Base-by-base conservation (phyloP, 2,329 filamentous ascomycete genomes). In the Nigrograna mackinnonii region DNA sequence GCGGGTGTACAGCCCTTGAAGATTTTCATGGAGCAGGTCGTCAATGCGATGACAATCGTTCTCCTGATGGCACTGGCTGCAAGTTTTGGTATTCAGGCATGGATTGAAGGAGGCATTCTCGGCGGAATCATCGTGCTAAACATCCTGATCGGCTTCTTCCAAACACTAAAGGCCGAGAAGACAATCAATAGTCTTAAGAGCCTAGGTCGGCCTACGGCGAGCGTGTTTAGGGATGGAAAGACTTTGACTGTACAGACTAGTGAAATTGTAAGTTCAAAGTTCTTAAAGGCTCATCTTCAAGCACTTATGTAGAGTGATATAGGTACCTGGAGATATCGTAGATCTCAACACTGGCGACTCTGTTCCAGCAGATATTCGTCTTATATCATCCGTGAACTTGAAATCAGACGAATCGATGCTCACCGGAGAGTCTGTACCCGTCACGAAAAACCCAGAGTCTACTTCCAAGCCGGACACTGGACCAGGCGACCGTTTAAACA, bases 31-130 rank as follows among this genome's bases (percentile, higher is more conserved):
- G 84, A 85, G 57, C 87, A 91, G 63, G 68, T 89, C 16, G 81
- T 84, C 63, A 91, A 91, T 74, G 86, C 87, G 43, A 90, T 91
- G 87, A 87, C 87, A 54, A 66, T 88, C 63, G 84, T 72, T 4
- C 62, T 76, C 13, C 69, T 76, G 22, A 54, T 76, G 41, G 73
- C 71, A 22, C 75, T 76, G 73, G 70, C 65, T 17, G 72, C 76
- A 32, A 74, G 70, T 35, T 76, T 74, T 49, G 73, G 67, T 22
- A 75, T 76, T 43, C 44, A 58, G 22, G 74, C 71, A 1, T 76
- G 64, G 61, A 75, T 76, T 43, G 73, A 76, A 57, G 73, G 72
- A 33, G 72, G 73, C 35, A 72, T 76, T 11, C 61, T 75, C 12
- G 65, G 70, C 17, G 69, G 64, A 38, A 70, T 76, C 43, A 73